phyloP scores from a whole-genome alignment of 1,284 basidiomycete genomes.

The Meripilus lineatus region DNA sequence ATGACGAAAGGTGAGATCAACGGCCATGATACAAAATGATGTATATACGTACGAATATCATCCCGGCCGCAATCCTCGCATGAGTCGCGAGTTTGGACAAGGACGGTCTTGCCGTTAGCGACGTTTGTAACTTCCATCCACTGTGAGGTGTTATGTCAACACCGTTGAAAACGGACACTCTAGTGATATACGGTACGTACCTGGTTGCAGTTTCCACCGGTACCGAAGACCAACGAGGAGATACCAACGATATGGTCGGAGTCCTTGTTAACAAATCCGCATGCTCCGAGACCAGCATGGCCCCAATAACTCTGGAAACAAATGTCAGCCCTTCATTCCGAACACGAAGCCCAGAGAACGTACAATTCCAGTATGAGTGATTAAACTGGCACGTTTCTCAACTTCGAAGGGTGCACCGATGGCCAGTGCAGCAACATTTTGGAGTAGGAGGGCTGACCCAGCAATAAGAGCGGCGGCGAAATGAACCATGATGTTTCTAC shows the following conservation, averaged over 20 bases:
- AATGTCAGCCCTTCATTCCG: too few relatives aligned
- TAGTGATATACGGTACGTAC: slow-evolving; percentile 17
- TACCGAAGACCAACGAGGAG: slow-evolving; percentile 28
- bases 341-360: too few relatives aligned
- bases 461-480: too few relatives aligned
- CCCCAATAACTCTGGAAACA: slow-evolving; percentile 39
- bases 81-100: slow-evolving; percentile 29
- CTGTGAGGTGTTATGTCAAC: slow-evolving; percentile 17
- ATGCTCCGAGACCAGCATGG: slow-evolving; percentile 37
- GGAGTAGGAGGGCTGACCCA: too few relatives aligned
- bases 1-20: neutral
- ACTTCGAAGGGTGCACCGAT: too few relatives aligned
- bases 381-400: neutral
- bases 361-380: neutral
- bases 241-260: slow-evolving; percentile 37
- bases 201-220: slow-evolving; percentile 34
- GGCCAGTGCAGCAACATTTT: too few relatives aligned
- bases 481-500: too few relatives aligned
- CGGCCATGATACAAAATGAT: neutral
- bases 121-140: slow-evolving; percentile 28
- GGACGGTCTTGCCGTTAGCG: slow-evolving; percentile 27
- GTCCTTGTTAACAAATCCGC: slow-evolving; percentile 32
- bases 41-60: slow-evolving; percentile 29
- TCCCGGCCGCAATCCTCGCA: slow-evolving; percentile 30
- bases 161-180: neutral